These are phyloP conservation scores for Emericellopsis terricola DNA, from an alignment of 495 filamentous ascomycete genomes.

Conservation along the genomic window DNA sequence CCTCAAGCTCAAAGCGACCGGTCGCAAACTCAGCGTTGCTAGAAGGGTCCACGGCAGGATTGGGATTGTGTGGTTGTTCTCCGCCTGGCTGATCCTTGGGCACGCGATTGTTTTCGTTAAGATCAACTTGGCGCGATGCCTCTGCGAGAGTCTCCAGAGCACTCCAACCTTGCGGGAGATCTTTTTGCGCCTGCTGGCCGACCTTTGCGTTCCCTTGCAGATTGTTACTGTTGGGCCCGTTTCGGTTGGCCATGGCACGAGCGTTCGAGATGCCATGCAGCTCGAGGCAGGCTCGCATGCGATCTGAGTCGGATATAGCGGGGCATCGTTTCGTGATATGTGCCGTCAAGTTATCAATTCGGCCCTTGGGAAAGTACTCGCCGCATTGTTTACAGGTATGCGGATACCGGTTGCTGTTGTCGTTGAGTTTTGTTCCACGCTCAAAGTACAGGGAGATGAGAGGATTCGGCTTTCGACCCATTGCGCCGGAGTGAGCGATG, in stretches of 20 bases:
- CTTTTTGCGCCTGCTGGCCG: conserved; percentile 10
- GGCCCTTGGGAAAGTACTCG: conserved; percentile 69
- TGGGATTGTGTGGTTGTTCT: conserved; percentile 4
- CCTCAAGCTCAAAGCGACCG: conserved; percentile 19
- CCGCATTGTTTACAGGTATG: conserved; percentile 77
- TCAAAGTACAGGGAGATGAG: conserved; percentile 73
- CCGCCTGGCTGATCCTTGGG: conserved; percentile 16
- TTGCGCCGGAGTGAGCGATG: conserved; percentile 13
- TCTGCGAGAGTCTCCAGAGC: conserved; percentile 68
- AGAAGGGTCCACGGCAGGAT: conserved; percentile 5
- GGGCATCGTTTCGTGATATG: conserved; percentile 73
- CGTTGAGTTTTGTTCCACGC: conserved; percentile 62
- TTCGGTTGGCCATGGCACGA: conserved; percentile 4
- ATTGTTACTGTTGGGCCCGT: neutral
- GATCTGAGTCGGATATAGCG: conserved; percentile 45
- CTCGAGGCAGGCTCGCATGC: conserved; percentile 42
- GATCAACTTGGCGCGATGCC: conserved; percentile 52
- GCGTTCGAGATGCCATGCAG: conserved; percentile 20
- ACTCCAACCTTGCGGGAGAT: conserved; percentile 42
- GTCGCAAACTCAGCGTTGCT: conserved; percentile 2
- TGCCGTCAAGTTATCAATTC: conserved; percentile 57
- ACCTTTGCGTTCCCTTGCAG: conserved; percentile 5
- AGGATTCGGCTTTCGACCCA: conserved; percentile 69
- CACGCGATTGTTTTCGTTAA: conserved; percentile 19
- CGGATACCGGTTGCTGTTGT: conserved; percentile 73